These are phyloP conservation scores for Debaryomyces subglobosus DNA, from an alignment of 1,139 yeast species.

Conservation along the genomic window DNA sequence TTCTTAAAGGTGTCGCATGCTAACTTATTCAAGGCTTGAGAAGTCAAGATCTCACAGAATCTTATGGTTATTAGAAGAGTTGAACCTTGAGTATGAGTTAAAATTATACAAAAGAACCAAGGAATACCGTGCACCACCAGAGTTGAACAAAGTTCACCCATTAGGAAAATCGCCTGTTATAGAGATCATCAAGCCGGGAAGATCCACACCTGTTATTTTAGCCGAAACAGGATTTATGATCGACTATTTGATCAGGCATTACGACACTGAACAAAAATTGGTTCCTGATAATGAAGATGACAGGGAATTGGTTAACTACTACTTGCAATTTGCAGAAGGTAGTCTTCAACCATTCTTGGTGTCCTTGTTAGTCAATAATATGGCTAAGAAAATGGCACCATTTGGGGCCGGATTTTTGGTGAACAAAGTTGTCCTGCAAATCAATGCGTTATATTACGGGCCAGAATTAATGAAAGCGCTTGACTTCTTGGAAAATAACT, in stretches of 20 bases:
- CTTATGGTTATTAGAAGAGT: conserved; percentile 42
- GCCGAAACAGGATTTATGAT: conserved; percentile 46
- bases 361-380: conserved; percentile 29
- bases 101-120: conserved; percentile 33
- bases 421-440: conserved; percentile 23
- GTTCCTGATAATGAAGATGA: conserved; percentile 28
- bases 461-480: conserved; percentile 30
- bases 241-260: conserved; percentile 32
- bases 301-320: conserved; percentile 35
- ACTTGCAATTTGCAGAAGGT: conserved; percentile 44
- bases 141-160: conserved; percentile 38
- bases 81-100: conserved; percentile 37
- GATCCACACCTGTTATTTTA: conserved; percentile 20
- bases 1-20: neutral
- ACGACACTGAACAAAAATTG: conserved; percentile 31
- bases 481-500: conserved; percentile 32
- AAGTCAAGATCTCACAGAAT: conserved; percentile 44
- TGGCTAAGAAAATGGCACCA: conserved; percentile 35
- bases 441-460: conserved; percentile 31
- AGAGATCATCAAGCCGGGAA: conserved; percentile 32
- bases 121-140: conserved; percentile 39
- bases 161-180: conserved; percentile 47
- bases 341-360: conserved; percentile 40
- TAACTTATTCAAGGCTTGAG: conserved; percentile 30
- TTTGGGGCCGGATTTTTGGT: conserved; percentile 30